Percentiles rank a stretch among this genome's conserved stretches.
Evolutionary conservation across 176 grass and related monocot genomes (phyloP).

Genomic region (Ampelocalamus luodianensis): DNA sequence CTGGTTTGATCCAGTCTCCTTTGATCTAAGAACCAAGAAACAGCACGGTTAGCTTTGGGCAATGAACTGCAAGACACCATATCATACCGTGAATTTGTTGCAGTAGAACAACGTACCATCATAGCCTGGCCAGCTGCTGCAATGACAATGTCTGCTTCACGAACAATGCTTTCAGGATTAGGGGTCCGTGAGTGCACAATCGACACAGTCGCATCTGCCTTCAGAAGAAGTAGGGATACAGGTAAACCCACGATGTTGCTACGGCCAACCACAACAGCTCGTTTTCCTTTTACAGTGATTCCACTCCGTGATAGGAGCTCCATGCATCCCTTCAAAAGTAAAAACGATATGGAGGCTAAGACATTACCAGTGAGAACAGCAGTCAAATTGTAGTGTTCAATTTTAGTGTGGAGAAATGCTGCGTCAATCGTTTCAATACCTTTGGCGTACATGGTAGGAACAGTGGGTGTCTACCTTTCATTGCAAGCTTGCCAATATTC

Average conservation of each 20-base stretch:
- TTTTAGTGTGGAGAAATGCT: background rate
- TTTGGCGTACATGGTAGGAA: constrained; percentile 90
- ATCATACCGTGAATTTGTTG: background rate
- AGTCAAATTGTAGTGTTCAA: background rate
- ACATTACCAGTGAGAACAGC: background rate
- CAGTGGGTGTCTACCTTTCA: constrained; percentile 93
- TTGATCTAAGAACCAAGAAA: constrained; percentile 71
- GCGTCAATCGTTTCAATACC: constrained; percentile 45
- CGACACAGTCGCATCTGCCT: constrained; percentile 85
- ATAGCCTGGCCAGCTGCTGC: constrained; percentile 91
- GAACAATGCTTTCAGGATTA: constrained; percentile 68
- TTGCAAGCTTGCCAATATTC: constrained; percentile 96
- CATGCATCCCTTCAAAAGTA: constrained; percentile 75
- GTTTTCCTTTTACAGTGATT: constrained; percentile 74
- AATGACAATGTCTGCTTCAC: constrained; percentile 82
- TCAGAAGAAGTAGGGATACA: constrained; percentile 86
- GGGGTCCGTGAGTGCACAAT: constrained; percentile 81
- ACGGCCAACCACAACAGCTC: constrained; percentile 83
- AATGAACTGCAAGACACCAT: background rate
- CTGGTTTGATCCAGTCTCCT: constrained; percentile 95
- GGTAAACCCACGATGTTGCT: constrained; percentile 95
- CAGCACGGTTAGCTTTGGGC: background rate
- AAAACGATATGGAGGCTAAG: background rate
- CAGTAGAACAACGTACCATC: constrained; percentile 61
- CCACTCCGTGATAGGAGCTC: constrained; percentile 85